Evolutionary conservation across 2,329 filamentous ascomycete genomes (phyloP), one percentile per base, ranked within the genome.

Genomic region (Cordyceps cicadae): DNA sequence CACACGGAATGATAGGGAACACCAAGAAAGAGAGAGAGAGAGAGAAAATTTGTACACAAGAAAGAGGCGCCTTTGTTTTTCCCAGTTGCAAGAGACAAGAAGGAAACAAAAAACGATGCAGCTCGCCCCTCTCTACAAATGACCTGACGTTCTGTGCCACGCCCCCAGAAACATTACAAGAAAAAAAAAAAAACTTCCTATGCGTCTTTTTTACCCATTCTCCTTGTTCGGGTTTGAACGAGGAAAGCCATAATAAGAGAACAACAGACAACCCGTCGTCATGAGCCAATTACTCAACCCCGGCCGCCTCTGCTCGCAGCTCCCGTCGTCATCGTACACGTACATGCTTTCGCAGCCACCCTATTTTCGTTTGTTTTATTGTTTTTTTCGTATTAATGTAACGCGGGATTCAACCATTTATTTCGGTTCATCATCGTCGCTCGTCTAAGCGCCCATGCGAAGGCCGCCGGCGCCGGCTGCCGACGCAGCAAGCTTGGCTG

Each of bases 401-500:
- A 26, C 14, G 54, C 12, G 9, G 12, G 37, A 46, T 21, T 21
- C 24, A 37, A 37, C 43, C 26, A 29, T n/a, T 1, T 6, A n/a
- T 15, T n/a, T 12, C 7, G 26, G 43, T 37, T 21, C 26, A 12
- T 21, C 54, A 29, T 43, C 11, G 43, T 3, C 17, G 8, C 15
- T 24, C 5, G 57, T 24, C 5, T 57, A 62, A 17, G 50, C 55
- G 15, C 70, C 70, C 72, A 74, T 74, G 60, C 74, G 72, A 34
- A 76, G 67, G 19, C 73, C 71, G 26, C 69, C 68, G 14, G 72
- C 70, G 26, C 70, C 68, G 34, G 66, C 72, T 15, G 43, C 54
- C 54, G 54, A 57, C 48, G 71, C 72, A 3, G 74, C 74, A 66
- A 93, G 80, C 72, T 88, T 88, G 62, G 82, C 85, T 15, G 88